Percentiles rank a stretch among this genome's conserved stretches.
Evolutionary conservation across 331 rosid species (phyloP).

Genomic region (Malus hybrid): DNA sequence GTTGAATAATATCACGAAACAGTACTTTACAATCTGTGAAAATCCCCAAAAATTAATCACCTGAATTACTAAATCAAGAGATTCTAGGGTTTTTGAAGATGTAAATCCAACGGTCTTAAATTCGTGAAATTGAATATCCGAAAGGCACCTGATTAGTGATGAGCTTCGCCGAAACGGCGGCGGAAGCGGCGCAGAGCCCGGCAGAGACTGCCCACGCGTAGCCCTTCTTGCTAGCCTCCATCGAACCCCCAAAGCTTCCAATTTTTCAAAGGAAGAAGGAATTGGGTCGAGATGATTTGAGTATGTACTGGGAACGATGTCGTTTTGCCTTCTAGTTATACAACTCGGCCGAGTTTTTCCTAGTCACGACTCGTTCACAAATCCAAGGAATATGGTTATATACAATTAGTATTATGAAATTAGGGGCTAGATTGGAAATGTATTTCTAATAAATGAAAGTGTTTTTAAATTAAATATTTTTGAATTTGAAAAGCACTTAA

Average conservation of each 20-base stretch:
- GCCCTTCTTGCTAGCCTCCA: constrained; percentile 41
- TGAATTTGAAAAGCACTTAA: too few relatives aligned
- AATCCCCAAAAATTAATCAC: background rate
- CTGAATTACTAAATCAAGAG: background rate
- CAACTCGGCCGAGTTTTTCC: background rate
- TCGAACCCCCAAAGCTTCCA: constrained; percentile 2
- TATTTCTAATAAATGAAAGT: too few relatives aligned
- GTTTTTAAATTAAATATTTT: too few relatives aligned
- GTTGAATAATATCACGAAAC: constrained; percentile 51
- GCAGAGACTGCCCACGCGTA: constrained; percentile 76
- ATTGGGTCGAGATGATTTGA: background rate
- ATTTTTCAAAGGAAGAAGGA: background rate
- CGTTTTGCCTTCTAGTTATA: background rate
- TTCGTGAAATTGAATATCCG: background rate
- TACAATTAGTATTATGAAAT: too few relatives aligned
- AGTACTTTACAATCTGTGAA: constrained; percentile 53
- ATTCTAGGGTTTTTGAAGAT: background rate
- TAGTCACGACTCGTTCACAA: background rate
- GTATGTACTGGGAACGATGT: background rate
- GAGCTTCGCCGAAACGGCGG: constrained; percentile 74
- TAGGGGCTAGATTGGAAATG: too few relatives aligned
- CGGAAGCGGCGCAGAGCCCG: constrained; percentile 76
- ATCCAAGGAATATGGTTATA: too few relatives aligned
- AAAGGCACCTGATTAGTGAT: constrained; percentile 41
- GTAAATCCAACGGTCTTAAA: background rate